Base-by-base conservation (phyloP, 1,284 basidiomycete species). In the Cryptococcus floricola region DNA sequence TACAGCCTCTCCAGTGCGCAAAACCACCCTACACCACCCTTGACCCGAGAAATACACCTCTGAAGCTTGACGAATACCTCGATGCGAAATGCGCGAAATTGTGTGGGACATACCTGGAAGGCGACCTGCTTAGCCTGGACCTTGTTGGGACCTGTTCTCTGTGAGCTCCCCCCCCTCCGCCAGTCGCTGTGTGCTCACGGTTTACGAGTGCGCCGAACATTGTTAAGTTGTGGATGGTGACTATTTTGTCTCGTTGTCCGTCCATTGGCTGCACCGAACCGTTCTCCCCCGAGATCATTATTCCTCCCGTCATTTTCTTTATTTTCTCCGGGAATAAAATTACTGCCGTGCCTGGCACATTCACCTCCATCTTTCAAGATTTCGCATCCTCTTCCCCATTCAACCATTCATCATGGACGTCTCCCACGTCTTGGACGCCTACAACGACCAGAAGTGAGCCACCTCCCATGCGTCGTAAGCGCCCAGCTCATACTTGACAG, bases 111-210 rank as follows among this genome's bases (percentile, higher is more conserved):
- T 54, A 76, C 75, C 70, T 77, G 75, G 58, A 67, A 57, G 49
- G 56, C 54, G 57, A 70, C 68, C 64, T 77, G 75, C 69, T 70
- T 73, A 60, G 69, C 69, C 59, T 64, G 53, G 59, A 77, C 61
- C 48, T 62, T 60, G 64, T 71, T 71, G 50, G 62, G 60, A 54
- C 58, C 71, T 73, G 57, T 19, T 18, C 58, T 64, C n/a, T 65
- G 64, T 23, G 5, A 25, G 13, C 25, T 13, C 1, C 1, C 12
- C 18, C 51, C 18, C 16, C 14, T 16, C 0, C 31, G 28, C 31
- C 25, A 12, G 5, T 14, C 8, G 10, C 13, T 13, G 23, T 10
- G 7, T 18, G 47, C 72, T 65, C 57, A 75, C 73, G 51, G 67
- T 69, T 71, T 52, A 76, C 56, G 57, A 73, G 54, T 60, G 63